Percentiles rank a stretch among this genome's conserved stretches.
These are phyloP conservation scores for Chaetomium sp. DNA, from an alignment of 2,329 filamentous ascomycete species.

Conservation along the genomic window DNA sequence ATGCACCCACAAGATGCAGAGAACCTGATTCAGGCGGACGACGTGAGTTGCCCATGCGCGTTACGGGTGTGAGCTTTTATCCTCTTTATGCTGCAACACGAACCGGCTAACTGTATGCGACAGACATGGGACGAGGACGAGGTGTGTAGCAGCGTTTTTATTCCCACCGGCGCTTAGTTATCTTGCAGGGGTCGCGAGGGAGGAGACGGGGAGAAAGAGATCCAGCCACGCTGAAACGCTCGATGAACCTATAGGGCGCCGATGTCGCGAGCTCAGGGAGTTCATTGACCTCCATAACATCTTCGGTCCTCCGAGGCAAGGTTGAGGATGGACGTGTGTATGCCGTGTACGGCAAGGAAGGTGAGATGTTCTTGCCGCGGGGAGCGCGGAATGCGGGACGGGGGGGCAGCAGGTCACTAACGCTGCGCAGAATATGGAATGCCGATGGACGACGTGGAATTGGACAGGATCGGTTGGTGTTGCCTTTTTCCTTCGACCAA, in stretches of 20 bases:
- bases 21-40: conserved; percentile 2
- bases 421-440: conserved; percentile 31
- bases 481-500: background rate
- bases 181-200: too few species aligned
- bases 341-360: conserved; percentile 32
- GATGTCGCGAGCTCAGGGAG: conserved; percentile 9
- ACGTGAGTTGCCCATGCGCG: background rate
- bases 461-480: conserved; percentile 31
- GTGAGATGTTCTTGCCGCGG: conserved; percentile 9
- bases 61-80: too few species aligned
- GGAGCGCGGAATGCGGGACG: background rate
- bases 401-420: background rate
- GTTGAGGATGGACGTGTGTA: conserved; percentile 31
- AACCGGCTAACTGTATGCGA: background rate
- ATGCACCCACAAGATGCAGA: background rate
- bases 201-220: too few species aligned
- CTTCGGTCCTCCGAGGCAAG: conserved; percentile 15
- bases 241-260: conserved; percentile 2
- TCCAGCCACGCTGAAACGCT: background rate
- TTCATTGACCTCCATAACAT: conserved; percentile 15
- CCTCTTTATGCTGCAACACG: too few species aligned
- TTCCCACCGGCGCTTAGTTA: too few species aligned
- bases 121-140: conserved; percentile 11
- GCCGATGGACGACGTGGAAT: conserved; percentile 36
- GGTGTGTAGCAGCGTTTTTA: background rate